Evolutionary conservation across 2,329 filamentous ascomycete genomes (phyloP).

Genomic region (Colletotrichum sp.): DNA sequence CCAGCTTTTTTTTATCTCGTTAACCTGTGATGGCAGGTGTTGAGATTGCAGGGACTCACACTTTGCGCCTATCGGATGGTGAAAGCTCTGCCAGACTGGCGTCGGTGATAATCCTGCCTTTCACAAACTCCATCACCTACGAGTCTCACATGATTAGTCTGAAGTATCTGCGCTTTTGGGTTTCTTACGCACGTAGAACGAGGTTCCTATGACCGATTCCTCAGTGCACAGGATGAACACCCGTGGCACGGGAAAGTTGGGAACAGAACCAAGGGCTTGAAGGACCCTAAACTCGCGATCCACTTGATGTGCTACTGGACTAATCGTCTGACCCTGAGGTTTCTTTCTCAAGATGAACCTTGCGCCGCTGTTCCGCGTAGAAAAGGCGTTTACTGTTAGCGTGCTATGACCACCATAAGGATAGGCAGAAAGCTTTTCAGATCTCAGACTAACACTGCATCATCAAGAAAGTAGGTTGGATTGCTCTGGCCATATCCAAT

Average conservation of each 20-base stretch:
- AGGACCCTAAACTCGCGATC: not conserved
- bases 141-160: not conserved
- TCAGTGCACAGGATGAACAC: not conserved
- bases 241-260: not conserved
- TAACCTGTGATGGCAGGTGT: not conserved
- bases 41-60: not conserved
- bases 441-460: not conserved
- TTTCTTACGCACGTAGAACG: not conserved
- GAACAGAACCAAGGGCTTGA: not conserved
- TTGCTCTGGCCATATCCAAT: not conserved
- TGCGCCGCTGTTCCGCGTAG: not conserved
- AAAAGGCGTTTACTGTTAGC: not conserved
- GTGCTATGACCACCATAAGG: not conserved
- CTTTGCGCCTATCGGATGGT: not conserved
- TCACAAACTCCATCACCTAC: not conserved
- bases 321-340: not conserved
- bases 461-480: not conserved
- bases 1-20: not conserved
- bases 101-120: not conserved
- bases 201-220: not conserved
- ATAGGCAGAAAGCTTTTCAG: not conserved
- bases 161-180: not conserved
- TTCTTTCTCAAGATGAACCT: not conserved
- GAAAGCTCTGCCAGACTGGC: not conserved
- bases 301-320: not conserved